phyloP scores from a whole-genome alignment of 2,329 filamentous ascomycete species.

The Verticillium longisporum region DNA sequence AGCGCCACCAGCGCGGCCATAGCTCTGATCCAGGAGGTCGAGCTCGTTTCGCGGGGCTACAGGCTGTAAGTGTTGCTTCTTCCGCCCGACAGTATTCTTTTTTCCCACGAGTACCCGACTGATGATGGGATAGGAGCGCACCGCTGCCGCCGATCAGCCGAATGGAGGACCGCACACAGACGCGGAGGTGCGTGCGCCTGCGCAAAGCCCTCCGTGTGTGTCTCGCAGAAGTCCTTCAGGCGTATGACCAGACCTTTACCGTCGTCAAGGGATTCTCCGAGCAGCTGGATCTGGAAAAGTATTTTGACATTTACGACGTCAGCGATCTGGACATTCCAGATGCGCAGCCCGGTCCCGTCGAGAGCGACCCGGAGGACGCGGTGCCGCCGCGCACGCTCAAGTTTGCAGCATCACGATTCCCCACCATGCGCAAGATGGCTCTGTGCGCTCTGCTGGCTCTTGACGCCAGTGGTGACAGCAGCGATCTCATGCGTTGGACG shows the following conservation, averaged over 20 bases:
- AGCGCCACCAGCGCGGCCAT: conserved; percentile 68
- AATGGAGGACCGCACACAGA: conserved; percentile 76
- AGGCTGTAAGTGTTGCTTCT: conserved; percentile 53
- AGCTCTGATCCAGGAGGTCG: conserved; percentile 87
- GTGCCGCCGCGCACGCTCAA: conserved; percentile 77
- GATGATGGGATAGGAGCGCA: conserved; percentile 55
- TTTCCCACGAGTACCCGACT: neutral
- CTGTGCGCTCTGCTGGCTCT: conserved; percentile 85
- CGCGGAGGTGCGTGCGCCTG: conserved; percentile 71
- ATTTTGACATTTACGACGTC: conserved; percentile 84
- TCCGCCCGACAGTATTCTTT: neutral
- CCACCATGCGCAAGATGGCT: conserved; percentile 75
- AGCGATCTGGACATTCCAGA: conserved; percentile 66
- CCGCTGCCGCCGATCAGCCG: conserved; percentile 89
- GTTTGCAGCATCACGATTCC: conserved; percentile 72
- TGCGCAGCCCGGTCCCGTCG: conserved; percentile 56
- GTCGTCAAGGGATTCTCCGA: conserved; percentile 68
- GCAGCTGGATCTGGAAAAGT: conserved; percentile 79
- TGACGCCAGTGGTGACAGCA: conserved; percentile 70
- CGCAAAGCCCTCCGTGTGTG: conserved; percentile 67
- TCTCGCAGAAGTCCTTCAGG: conserved; percentile 62
- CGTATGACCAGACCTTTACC: conserved; percentile 64
- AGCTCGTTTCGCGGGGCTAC: conserved; percentile 87
- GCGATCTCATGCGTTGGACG: conserved; percentile 74
- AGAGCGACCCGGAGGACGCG: conserved; percentile 64